Conservation (phyloP, 78 protist genomes). For the Dictyostelium capitatum region DNA sequence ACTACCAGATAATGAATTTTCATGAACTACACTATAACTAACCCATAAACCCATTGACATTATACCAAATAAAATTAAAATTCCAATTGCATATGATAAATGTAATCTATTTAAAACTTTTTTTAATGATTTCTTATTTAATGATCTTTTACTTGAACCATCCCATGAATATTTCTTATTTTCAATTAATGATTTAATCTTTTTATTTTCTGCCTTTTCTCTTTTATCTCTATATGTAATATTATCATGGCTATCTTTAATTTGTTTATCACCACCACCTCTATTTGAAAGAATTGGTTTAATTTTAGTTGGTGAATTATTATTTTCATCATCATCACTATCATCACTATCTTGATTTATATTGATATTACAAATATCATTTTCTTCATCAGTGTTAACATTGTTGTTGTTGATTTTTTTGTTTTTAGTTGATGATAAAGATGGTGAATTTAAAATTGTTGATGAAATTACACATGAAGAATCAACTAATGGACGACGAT, state of each 20-base stretch:
- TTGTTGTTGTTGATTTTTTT: neutral
- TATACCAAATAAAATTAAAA: slow-evolving; percentile 50
- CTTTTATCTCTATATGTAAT: neutral
- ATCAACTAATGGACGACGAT: slow-evolving; percentile 13
- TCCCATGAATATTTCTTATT: slow-evolving; percentile 48
- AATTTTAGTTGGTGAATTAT: neutral
- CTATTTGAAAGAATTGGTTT: neutral
- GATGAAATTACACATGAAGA: neutral
- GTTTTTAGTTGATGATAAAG: neutral
- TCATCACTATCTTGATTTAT: too few relatives aligned
- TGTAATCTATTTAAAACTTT: slow-evolving; percentile 15
- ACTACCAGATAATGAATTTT: slow-evolving; percentile 10
- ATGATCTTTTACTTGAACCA: slow-evolving; percentile 46
- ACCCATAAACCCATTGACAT: slow-evolving; percentile 56
- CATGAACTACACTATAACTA: neutral
- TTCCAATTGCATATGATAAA: slow-evolving; percentile 9
- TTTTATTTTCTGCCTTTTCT: neutral
- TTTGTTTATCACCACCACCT: neutral
- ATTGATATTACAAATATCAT: too few relatives aligned
- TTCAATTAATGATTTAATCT: neutral
- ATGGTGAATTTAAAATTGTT: neutral
- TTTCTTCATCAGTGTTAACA: neutral
- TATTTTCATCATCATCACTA: too few relatives aligned
- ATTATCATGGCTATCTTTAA: neutral
- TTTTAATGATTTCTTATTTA: slow-evolving; percentile 51